Percentiles rank a stretch among this genome's conserved stretches.
Conservation (phyloP, 2,329 filamentous ascomycete genomes). For the Colletotrichum karsti region DNA sequence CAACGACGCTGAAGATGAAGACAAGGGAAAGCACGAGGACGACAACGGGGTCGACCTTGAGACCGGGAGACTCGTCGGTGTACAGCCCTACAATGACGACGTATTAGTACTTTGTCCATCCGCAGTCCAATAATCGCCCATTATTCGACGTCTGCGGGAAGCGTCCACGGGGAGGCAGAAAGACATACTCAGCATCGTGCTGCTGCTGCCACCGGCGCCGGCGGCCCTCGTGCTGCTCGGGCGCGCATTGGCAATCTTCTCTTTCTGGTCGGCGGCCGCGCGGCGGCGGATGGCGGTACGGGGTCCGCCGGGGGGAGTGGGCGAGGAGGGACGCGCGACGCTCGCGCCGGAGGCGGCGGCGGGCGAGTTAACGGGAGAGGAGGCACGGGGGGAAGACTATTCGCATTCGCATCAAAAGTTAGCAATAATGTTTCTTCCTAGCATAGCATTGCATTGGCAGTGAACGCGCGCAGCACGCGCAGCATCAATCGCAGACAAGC, state of each 20-base stretch:
- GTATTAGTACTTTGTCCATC: conserved; percentile 34
- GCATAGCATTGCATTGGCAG: no score
- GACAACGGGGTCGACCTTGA: conserved; percentile 98
- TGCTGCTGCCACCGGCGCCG: conserved; percentile 93
- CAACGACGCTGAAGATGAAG: conserved; percentile 99
- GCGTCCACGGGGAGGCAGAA: background rate
- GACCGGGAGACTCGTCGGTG: conserved; percentile 96
- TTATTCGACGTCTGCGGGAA: background rate
- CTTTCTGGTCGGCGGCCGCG: conserved; percentile 95
- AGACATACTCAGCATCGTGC: conserved; percentile 94
- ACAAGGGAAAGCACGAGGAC: conserved; percentile 95
- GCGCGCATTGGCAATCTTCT: conserved; percentile 93
- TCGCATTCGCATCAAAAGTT: no score
- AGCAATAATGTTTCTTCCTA: background rate
- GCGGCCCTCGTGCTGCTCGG: conserved; percentile 93
- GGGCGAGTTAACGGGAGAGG: conserved; percentile 65
- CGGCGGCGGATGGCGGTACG: conserved; percentile 95
- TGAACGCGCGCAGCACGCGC: no score
- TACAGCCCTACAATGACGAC: conserved; percentile 74
- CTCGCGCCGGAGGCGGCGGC: conserved; percentile 72
- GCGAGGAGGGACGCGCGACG: conserved; percentile 82
- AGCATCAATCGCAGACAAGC: background rate
- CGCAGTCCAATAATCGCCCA: no score
- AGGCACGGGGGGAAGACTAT: conserved; percentile 67
- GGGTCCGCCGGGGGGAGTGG: conserved; percentile 89